Evolutionary conservation across 2,329 filamentous ascomycete genomes (phyloP), one percentile per base, ranked within the genome.

Genomic region (Sporothrix euskadiensis): DNA sequence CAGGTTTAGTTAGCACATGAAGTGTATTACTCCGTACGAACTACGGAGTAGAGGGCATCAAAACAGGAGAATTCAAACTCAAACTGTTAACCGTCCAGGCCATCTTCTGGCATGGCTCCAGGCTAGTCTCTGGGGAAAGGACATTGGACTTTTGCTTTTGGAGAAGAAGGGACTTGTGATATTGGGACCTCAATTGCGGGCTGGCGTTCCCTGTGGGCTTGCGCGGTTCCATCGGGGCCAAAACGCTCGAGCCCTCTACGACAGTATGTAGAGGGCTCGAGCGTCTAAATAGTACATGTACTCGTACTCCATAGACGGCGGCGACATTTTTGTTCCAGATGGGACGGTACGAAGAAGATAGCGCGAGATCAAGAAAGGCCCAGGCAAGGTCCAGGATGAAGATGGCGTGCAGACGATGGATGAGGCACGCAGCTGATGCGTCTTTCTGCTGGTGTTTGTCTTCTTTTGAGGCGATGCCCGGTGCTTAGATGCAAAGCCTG

Each of bases 151-250:
- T 35, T n/a, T n/a, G 49, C 16, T 6, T 19, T 0, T 22, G 49
- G 52, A 54, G 49, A 54, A 16, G 49, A 54, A 16, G 16, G 10
- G 22, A 54, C 22, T 54, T 6, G 52, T n/a, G 52, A 52, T 22
- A 54, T 10, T n/a, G 19, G 19, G 22, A 54, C 14, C 8, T 59
- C 26, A 26, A n/a, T n/a, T 35, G 26, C 12, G 56, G 19, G 12
- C 5, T 19, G 10, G 30, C 30, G 26, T 22, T 41, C 35, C 19
- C 22, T 19, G 22, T 49, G 14, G 19, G 19, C 30, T 66, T 70
- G 52, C 35, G 32, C 66, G 66, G 66, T 56, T 69, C 49, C 32
- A 57, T 70, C 35, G n/a, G 68, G 61, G 35, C n/a, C 52, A 16
- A 41, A 56, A 44, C 52, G 68, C 68, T 57, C 68, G 68, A 70